phyloP scores from a whole-genome alignment of 2,329 filamentous ascomycete genomes.

The Rhynchosporium graminicola region DNA sequence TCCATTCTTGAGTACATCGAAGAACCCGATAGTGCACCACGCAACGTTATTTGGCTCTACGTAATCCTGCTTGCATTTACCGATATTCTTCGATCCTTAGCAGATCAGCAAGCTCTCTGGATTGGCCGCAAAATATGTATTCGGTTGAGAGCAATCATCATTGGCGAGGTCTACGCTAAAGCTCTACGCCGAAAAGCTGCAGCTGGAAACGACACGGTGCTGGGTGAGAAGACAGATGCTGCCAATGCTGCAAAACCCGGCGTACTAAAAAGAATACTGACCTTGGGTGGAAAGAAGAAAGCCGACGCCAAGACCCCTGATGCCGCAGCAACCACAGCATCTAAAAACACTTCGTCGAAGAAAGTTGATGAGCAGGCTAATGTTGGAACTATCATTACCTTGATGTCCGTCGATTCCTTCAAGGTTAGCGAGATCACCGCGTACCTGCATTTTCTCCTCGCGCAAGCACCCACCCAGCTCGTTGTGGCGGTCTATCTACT shows the following conservation, averaged over 20 bases:
- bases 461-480: conserved; percentile 85
- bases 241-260: conserved; percentile 45
- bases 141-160: conserved; percentile 87
- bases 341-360: conserved; percentile 31
- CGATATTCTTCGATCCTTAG: conserved; percentile 77
- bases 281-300: conserved; percentile 48
- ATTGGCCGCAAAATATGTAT: conserved; percentile 94
- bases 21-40: conserved; percentile 69
- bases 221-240: conserved; percentile 58
- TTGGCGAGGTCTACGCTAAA: conserved; percentile 97
- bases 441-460: conserved; percentile 95
- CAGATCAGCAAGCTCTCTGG: conserved; percentile 86
- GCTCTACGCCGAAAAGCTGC: conserved; percentile 88
- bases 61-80: conserved; percentile 87
- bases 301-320: conserved; percentile 47
- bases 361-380: conserved; percentile 75
- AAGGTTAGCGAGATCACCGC: conserved; percentile 94
- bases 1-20: conserved; percentile 95
- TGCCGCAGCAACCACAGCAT: conserved; percentile 17
- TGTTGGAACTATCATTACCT: conserved; percentile 96
- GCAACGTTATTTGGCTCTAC: conserved; percentile 93
- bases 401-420: conserved; percentile 99
- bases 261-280: conserved; percentile 56
- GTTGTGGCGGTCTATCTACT: conserved; percentile 77
- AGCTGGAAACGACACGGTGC: conserved; percentile 70